Conservation (phyloP, 2,329 filamentous ascomycete genomes). For the Calonectria naviculata region DNA sequence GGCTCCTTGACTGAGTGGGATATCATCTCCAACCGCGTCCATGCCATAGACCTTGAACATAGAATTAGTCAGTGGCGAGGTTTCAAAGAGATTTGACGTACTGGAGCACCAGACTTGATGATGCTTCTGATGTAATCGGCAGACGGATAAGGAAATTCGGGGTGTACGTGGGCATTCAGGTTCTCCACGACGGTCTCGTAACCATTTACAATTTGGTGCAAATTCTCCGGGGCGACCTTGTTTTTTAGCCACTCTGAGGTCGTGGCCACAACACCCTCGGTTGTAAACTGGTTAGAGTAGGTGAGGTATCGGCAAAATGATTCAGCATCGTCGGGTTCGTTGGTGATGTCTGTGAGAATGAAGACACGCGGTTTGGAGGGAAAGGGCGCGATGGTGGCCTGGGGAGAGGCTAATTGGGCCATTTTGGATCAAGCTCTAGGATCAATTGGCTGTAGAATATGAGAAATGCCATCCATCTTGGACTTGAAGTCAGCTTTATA, state of each 20-base stretch:
- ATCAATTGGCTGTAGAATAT: too few species aligned
- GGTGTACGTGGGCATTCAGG: conserved; percentile 58
- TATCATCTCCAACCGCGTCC: conserved; percentile 25
- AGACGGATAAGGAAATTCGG: conserved; percentile 52
- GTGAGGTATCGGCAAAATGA: conserved; percentile 57
- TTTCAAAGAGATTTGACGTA: neutral
- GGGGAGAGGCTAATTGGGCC: neutral
- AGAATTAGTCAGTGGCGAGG: neutral
- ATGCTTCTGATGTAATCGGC: conserved; percentile 47
- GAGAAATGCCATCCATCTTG: too few species aligned
- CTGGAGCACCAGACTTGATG: conserved; percentile 46
- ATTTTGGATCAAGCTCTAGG: neutral
- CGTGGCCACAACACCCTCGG: conserved; percentile 54
- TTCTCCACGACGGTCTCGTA: conserved; percentile 57
- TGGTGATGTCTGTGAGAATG: conserved; percentile 58
- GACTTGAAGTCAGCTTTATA: neutral
- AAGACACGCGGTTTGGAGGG: conserved; percentile 50
- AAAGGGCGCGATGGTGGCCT: conserved; percentile 7
- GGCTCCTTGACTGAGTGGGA: conserved; percentile 48
- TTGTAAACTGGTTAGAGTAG: conserved; percentile 58
- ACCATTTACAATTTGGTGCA: conserved; percentile 48
- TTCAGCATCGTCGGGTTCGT: conserved; percentile 58
- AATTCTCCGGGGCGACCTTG: conserved; percentile 51
- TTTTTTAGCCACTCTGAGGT: conserved; percentile 57
- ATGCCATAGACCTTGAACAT: conserved; percentile 36